phyloP scores from a whole-genome alignment of 2,329 filamentous ascomycete species.

The Hymenoscyphus infarciens region DNA sequence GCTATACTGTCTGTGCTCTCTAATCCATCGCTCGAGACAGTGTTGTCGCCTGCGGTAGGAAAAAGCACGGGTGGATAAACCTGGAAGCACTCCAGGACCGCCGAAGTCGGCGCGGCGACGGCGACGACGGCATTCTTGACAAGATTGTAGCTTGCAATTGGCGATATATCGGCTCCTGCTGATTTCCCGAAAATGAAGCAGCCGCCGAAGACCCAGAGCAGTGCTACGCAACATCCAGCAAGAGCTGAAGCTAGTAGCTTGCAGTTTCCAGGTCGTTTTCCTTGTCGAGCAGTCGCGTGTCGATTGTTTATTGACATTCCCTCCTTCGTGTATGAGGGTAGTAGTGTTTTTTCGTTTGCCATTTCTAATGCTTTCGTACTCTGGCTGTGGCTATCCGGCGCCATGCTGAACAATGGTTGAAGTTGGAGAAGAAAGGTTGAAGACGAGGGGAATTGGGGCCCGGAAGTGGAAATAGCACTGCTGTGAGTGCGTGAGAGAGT shows the following conservation, averaged over 20 bases:
- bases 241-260: constrained; percentile 1
- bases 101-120: constrained; percentile 24
- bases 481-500: too few species aligned
- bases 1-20: constrained; percentile 26
- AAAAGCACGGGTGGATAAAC: constrained; percentile 63
- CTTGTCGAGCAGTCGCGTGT: background rate
- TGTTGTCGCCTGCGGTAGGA: constrained; percentile 40
- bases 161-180: background rate
- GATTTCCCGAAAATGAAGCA: constrained; percentile 6
- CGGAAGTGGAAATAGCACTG: background rate
- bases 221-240: constrained; percentile 5
- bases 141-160: constrained; percentile 14
- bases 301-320: background rate
- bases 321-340: background rate
- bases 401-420: constrained; percentile 2
- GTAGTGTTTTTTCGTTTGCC: background rate
- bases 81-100: constrained; percentile 61
- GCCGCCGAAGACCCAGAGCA: constrained; percentile 13
- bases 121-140: constrained; percentile 27
- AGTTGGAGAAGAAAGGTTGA: background rate
- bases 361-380: constrained; percentile 1
- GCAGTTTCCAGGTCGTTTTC: background rate
- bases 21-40: constrained; percentile 29
- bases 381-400: background rate
- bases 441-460: background rate